A percentile compares a stretch with the other conserved stretches of the same genome.
Evolutionary conservation across 768 basidiomycete genomes (phyloP).

Genomic region (Boletus reticuloceps): DNA sequence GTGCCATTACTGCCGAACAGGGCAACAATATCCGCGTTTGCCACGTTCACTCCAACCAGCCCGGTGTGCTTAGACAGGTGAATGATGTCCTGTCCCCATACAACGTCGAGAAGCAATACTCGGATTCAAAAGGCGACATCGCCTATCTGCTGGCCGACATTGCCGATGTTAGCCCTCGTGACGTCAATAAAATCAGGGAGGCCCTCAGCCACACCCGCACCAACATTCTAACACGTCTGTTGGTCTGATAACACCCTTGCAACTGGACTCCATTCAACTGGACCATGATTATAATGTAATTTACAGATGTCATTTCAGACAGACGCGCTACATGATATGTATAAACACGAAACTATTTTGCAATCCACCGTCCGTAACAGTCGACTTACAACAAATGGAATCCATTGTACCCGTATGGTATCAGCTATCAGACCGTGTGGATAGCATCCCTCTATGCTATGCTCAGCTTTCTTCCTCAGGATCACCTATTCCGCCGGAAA

Average conservation of each 20-base stretch:
- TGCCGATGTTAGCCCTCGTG: slow-evolving; percentile 77
- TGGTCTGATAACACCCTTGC: slow-evolving; percentile 45
- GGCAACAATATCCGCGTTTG: slow-evolving; percentile 83
- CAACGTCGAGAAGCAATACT: slow-evolving; percentile 99
- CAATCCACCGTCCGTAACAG: too few relatives aligned
- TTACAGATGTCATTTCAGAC: slow-evolving; percentile 6
- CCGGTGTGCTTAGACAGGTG: slow-evolving; percentile 91
- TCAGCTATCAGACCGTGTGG: neutral
- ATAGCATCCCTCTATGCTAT: neutral
- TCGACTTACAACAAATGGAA: slow-evolving; percentile 10
- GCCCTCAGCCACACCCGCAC: slow-evolving; percentile 75
- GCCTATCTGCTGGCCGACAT: slow-evolving; percentile 99
- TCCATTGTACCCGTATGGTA: slow-evolving; percentile 11
- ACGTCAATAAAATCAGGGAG: slow-evolving; percentile 76
- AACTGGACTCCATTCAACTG: slow-evolving; percentile 49
- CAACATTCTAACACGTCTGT: slow-evolving; percentile 87
- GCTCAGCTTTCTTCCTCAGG: slow-evolving; percentile 79
- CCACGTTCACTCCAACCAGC: slow-evolving; percentile 93
- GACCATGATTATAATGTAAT: slow-evolving; percentile 28
- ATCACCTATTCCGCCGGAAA: slow-evolving; percentile 87
- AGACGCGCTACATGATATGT: neutral
- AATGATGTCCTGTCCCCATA: slow-evolving; percentile 93
- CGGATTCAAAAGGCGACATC: slow-evolving; percentile 92
- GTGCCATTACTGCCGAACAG: slow-evolving; percentile 85
- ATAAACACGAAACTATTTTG: neutral